Percentiles rank a stretch among this genome's conserved stretches.
These are phyloP conservation scores for Cyphellophora attinorum DNA, from an alignment of 2,329 filamentous ascomycete genomes.

Conservation along the genomic window DNA sequence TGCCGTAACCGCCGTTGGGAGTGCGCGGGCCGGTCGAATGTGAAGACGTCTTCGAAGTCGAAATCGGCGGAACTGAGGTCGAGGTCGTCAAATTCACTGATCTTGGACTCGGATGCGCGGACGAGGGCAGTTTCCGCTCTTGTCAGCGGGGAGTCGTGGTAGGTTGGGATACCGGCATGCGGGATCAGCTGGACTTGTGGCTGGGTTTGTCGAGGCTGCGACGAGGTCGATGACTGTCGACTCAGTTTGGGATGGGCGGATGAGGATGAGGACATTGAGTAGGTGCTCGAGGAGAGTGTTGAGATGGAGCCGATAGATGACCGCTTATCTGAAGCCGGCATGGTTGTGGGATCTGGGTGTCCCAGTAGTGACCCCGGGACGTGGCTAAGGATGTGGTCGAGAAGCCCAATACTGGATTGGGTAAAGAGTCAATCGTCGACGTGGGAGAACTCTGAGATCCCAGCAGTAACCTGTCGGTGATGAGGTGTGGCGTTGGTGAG, in stretches of 20 bases:
- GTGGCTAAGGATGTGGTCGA: too few species aligned
- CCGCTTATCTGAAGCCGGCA: neutral
- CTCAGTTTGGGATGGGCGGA: neutral
- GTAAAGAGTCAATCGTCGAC: too few species aligned
- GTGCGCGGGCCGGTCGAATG: constrained; percentile 18
- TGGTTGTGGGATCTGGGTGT: neutral
- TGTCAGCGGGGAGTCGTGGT: constrained; percentile 13
- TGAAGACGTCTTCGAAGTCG: constrained; percentile 20
- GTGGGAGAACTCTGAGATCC: too few species aligned
- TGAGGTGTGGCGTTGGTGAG: too few species aligned
- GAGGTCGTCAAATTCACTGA: constrained; percentile 16
- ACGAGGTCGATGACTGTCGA: neutral
- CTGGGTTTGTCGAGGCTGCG: neutral
- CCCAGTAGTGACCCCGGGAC: neutral
- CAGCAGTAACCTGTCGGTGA: too few species aligned
- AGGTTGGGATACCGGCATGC: constrained; percentile 15
- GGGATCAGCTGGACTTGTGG: constrained; percentile 17
- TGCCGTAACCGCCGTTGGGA: constrained; percentile 14
- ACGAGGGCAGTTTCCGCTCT: neutral
- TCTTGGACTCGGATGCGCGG: constrained; percentile 1
- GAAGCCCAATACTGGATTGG: too few species aligned
- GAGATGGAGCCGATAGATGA: constrained; percentile 2
- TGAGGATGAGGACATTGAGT: constrained; percentile 4
- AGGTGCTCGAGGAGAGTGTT: constrained; percentile 1
- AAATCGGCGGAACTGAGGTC: constrained; percentile 19